Conservation (phyloP, 352 stramenopile genomes). For the Pythium phragmiticola region DNA sequence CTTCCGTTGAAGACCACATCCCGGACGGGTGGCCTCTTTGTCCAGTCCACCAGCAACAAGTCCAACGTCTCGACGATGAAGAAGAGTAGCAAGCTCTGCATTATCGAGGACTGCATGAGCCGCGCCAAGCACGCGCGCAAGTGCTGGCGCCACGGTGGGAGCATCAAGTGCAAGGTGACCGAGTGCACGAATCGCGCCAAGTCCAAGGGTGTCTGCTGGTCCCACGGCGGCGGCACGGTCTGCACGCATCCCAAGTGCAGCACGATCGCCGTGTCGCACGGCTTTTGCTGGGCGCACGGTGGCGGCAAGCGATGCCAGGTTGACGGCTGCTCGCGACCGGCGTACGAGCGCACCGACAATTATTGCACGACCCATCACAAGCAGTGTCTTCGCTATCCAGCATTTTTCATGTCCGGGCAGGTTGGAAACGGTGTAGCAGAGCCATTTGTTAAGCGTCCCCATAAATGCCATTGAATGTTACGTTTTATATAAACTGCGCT, state of each 20-base stretch:
- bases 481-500: no score
- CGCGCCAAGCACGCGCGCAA: constrained; percentile 55
- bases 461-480: no score
- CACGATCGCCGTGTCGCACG: constrained; percentile 25
- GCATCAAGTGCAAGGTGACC: constrained; percentile 50
- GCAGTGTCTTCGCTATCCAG: no score
- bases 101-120: constrained; percentile 50
- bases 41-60: no score
- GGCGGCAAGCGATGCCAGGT: constrained; percentile 21
- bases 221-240: constrained; percentile 3
- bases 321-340: constrained; percentile 16
- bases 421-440: no score
- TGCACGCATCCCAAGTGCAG: constrained; percentile 9
- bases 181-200: constrained; percentile 68
- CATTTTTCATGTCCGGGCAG: no score
- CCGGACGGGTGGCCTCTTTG: no score
- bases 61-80: no score
- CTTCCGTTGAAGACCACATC: no score
- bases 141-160: constrained; percentile 65
- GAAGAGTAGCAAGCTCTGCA: constrained; percentile 63
- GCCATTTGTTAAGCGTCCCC: no score
- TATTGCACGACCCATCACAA: constrained; percentile 53
- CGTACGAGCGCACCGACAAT: constrained; percentile 34
- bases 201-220: constrained; percentile 55
- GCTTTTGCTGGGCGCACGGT: constrained; percentile 33